Evolutionary conservation across 1,139 yeast species (phyloP), one percentile per base, ranked within the genome.

Genomic region (Yamadazyma atmosphaerica): DNA sequence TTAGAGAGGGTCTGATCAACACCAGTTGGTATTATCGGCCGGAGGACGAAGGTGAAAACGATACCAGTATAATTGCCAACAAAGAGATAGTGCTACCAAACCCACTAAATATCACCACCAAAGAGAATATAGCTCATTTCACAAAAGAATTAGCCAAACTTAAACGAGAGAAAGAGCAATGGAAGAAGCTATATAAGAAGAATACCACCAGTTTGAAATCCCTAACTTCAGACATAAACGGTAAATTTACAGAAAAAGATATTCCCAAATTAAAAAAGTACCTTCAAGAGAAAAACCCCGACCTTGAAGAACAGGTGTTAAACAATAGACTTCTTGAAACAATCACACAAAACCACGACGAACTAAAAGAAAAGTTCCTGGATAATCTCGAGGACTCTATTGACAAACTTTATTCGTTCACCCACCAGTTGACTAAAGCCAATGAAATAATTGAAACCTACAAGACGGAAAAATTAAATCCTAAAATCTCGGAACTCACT

Each of bases 1-100:
- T 85, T 40, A 64, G 70, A 18, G 76, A 78, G 27, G 86, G 87
- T 11, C 69, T 69, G 38, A 68, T 85, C 13, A 65, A 77, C 28
- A 75, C 83, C 4, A 79, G 85, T 51, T 86, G 94, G 94, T 81
- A 83, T 69, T 67, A 66, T 39, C 58, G 72, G 18, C 55, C 58
- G 2, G 61, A 54, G 1, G 60, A 54, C 16, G 21, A 28, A 6
- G 31, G 16, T 6, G 56, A 49, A 2, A 58, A 49, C 6, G 51
- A 49, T 1, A 50, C 51, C 15, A 47, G 46, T 16, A 38, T 44
- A 6, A 37, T 56, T 13, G 45, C 56, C 6, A 50, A 58, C 35
- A 47, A 58, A 40, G 56, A 56, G 35, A 54, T 61, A 33, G 48
- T 68, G 9, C 55, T 69, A 37, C 83, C 86, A 1, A 83, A 83